Base-by-base conservation (phyloP, 2,329 filamentous ascomycete species). In the Pestalotiopsis sp. region DNA sequence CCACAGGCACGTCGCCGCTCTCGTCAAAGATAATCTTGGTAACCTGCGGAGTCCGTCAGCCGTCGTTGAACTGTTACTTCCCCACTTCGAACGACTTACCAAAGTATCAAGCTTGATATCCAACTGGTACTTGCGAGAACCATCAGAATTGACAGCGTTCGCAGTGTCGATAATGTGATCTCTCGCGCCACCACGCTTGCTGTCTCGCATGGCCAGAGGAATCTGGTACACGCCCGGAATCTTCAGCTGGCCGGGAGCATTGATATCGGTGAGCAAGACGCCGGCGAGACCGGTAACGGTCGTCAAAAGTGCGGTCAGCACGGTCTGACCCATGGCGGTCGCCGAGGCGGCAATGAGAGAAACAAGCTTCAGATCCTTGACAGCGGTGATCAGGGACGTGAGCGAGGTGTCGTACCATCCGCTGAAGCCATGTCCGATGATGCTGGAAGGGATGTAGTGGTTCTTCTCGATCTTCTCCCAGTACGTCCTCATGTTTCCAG, bases 401-500 rank as follows among this genome's bases (percentile, higher is more conserved):
- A 83, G 76, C 64, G 78, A 80, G 9, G 84, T 86, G 14, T 78
- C 78, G n/a, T 88, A 80, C 86, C 86, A 89, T 7, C 87, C 88
- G 64, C 84, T 76, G 71, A 84, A 87, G 1, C 88, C 88, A 72
- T 90, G 88, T 2, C 85, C 86, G 17, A 77, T 38, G 11, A 82
- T 70, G 17, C 79, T 80, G 59, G 20, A 59, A 14, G 77, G 79
- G 2, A 82, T 14, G n/a, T 68, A 68, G 13, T 68, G 41, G 63
- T 64, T 66, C 23, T 68, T 62, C 62, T 68, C 62, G 7, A 68
- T 66, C 38, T 56, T 62, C 39, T 66, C 38, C n/a, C 20, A 66
- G 13, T 65, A 62, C 0, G 36, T 17, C 9, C 56, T 63, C 52
- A 68, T 65, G 13, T 63, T 66, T 25, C 23, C 36, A 7, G 60